phyloP scores from a whole-genome alignment of 371 early-diverging fungal genomes.

The Entomophthora muscae region DNA sequence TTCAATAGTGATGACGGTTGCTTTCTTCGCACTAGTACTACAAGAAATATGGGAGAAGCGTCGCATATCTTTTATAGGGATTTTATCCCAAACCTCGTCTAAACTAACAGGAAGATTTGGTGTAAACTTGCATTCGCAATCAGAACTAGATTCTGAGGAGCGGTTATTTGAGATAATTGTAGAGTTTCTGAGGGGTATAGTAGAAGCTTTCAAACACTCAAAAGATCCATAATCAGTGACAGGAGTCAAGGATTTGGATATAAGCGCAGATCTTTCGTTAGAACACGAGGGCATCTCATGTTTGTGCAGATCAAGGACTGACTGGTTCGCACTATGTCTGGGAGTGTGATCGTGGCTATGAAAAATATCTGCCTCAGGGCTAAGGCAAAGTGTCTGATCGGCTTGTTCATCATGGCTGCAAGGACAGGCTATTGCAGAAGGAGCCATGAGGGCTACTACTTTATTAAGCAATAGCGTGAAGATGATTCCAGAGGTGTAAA shows the following conservation, averaged over 20 bases:
- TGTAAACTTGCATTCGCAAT: neutral
- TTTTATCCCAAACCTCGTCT: neutral
- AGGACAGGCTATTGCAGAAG: constrained; percentile 1
- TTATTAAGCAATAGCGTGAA: constrained; percentile 5
- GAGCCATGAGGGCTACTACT: neutral
- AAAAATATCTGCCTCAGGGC: neutral
- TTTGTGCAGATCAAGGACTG: neutral
- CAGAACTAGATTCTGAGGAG: neutral
- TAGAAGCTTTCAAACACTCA: neutral
- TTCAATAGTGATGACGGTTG: neutral
- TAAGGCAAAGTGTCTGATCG: neutral
- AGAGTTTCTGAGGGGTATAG: neutral
- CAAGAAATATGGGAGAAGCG: neutral
- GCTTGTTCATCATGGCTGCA: neutral
- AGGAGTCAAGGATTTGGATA: neutral
- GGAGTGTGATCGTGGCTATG: neutral
- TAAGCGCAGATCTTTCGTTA: neutral
- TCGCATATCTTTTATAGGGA: neutral
- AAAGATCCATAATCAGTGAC: neutral
- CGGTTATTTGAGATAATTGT: neutral
- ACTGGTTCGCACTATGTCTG: neutral
- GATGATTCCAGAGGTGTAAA: constrained; percentile 10
- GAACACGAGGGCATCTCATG: neutral
- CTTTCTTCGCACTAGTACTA: neutral
- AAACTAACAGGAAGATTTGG: neutral